phyloP scores from a whole-genome alignment of 179 eudicot genomes.

The Spergularia azorica region DNA sequence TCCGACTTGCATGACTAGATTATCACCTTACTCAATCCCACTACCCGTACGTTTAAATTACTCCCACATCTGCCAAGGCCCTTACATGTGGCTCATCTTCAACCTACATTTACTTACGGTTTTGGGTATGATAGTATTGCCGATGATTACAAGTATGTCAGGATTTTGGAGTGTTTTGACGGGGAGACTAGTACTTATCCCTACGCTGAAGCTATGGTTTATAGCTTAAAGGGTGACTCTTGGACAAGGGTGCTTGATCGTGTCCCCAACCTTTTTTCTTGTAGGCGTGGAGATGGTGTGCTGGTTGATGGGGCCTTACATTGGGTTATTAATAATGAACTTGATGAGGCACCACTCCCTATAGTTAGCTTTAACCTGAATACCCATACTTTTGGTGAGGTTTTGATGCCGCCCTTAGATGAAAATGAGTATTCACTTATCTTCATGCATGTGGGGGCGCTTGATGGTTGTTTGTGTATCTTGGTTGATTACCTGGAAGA shows the following conservation, averaged over 20 bases:
- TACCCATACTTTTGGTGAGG: background rate
- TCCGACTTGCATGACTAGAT: no score
- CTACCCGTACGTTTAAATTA: background rate
- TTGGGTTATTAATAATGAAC: background rate
- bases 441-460: background rate
- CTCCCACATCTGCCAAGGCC: background rate
- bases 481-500: background rate
- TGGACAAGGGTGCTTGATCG: background rate
- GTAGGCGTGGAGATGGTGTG: background rate
- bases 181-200: no score
- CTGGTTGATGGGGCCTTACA: background rate
- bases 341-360: no score
- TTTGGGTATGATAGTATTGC: conserved; percentile 18
- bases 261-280: background rate
- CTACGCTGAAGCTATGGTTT: conserved; percentile 10
- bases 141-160: conserved; percentile 18
- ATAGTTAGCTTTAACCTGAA: no score
- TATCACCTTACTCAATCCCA: background rate
- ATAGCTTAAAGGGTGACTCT: background rate
- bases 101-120: background rate
- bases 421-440: background rate
- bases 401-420: background rate
- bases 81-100: no score
- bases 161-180: background rate
- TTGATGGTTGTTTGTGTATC: background rate